phyloP scores from a whole-genome alignment of 2,329 filamentous ascomycete genomes.

The Phaeosphaeriaceae sp. region DNA sequence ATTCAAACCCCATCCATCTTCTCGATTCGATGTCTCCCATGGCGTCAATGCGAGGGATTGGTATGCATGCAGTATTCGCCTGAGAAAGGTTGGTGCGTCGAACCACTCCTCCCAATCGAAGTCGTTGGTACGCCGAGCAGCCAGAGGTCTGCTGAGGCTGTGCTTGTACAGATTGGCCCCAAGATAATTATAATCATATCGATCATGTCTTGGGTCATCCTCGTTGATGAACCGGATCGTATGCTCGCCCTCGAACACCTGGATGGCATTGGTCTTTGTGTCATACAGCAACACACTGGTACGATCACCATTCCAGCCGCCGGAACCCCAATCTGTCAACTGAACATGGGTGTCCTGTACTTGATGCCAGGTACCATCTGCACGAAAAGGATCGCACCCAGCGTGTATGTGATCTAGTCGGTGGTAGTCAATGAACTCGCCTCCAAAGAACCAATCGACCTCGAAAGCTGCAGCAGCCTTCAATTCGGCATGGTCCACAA shows the following conservation, averaged over 20 bases:
- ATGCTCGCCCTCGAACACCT: conserved; percentile 14
- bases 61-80: conserved; percentile 14
- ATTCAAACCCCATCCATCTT: conserved; percentile 8
- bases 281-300: conserved; percentile 19
- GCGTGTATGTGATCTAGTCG: conserved; percentile 5
- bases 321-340: conserved; percentile 17
- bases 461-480: neutral
- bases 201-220: conserved; percentile 1
- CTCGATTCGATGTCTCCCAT: conserved; percentile 18
- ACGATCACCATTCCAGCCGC: conserved; percentile 16
- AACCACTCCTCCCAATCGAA: conserved; percentile 4
- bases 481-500: neutral
- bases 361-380: conserved; percentile 5
- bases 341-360: conserved; percentile 9
- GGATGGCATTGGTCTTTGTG: conserved; percentile 14
- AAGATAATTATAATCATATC: neutral
- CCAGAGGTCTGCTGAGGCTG: neutral
- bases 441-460: conserved; percentile 17
- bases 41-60: conserved; percentile 13
- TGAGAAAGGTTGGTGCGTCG: conserved; percentile 15
- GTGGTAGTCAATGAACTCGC: conserved; percentile 19
- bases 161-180: conserved; percentile 3
- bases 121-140: neutral
- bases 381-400: conserved; percentile 3
- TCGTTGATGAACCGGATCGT: conserved; percentile 1